Base-by-base conservation (phyloP, 768 basidiomycete species). In the Amanita exitialis region DNA sequence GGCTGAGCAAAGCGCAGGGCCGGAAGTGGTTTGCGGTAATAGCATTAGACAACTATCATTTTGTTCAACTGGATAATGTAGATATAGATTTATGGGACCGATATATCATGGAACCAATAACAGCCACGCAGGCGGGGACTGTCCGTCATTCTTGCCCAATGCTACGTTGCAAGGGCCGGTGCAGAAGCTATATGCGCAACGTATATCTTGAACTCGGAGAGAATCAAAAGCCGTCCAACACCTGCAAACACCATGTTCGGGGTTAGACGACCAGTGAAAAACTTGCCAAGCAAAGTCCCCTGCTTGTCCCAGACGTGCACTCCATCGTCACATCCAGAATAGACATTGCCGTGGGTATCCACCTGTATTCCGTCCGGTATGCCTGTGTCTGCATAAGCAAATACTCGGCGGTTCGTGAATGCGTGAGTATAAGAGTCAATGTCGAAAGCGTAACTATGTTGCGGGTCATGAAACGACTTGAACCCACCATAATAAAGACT, bases 241-340 rank as follows among this genome's bases (percentile, higher is more conserved):
- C 66, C 67, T 6, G 74, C 70, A 51, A 77, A 76, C 3, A 71
- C 69, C 68, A 75, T 68, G 49, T 74, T 75, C 41, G 75, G 69
- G 18, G 72, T 69, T 0, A 60, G 59, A 2, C 61, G 65, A 6
- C 70, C 69, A 4, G 78, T 59, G 68, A 81, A 83, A 61, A 84
- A 79, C 59, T 86, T 84, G 9, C 82, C 82, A 1, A 86, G 65
- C 1, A 86, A 67, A 0, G 69, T 73, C 0, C 83, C 82, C 16
- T 73, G 59, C 10, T 67, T 47, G 56, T 74, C 71, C 75, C 78
- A 81, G 4, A 83, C 77, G 23, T 85, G 77, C 0, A 78, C 74
- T 35, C 84, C 85, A 51, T 87, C 86, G n/a, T 78, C 83, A 50
- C 77, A 78, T 1, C 79, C 81, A 0, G 79, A 68, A 59, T 79